Evolutionary conservation across 2,329 filamentous ascomycete genomes (phyloP).

Genomic region (Monosporascus sp.): DNA sequence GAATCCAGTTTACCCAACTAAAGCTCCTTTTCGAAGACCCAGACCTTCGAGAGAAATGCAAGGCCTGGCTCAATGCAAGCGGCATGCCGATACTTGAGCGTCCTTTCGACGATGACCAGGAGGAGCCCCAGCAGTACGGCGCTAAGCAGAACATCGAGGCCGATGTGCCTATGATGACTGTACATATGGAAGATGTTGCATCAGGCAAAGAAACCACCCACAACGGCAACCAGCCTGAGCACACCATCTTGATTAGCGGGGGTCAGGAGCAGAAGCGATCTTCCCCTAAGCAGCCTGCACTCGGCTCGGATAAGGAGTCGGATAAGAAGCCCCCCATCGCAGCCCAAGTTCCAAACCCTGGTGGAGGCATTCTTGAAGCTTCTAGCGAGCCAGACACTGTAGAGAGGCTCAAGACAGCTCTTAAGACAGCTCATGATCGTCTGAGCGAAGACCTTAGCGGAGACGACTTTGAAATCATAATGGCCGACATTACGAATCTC

Average conservation of each 20-base stretch:
- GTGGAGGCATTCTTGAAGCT: not conserved
- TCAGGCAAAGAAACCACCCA: not conserved
- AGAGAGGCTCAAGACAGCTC: too few relatives aligned
- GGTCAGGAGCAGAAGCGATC: not conserved
- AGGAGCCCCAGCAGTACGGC: not conserved
- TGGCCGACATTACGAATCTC: too few relatives aligned
- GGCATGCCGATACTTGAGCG: slow-evolving; percentile 7
- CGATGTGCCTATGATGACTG: not conserved
- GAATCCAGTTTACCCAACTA: slow-evolving; percentile 11
- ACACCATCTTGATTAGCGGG: not conserved
- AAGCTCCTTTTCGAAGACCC: slow-evolving; percentile 11
- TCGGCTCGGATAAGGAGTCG: not conserved
- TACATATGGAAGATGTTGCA: not conserved
- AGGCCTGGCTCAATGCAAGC: slow-evolving; percentile 15
- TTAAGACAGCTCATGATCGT: too few relatives aligned
- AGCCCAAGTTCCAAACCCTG: not conserved
- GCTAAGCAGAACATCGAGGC: not conserved
- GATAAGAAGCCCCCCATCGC: not conserved
- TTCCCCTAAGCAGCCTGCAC: not conserved
- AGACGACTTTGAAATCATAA: too few relatives aligned
- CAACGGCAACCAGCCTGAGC: not conserved
- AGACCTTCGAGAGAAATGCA: slow-evolving; percentile 9
- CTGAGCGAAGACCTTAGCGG: too few relatives aligned
- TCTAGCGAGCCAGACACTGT: not conserved
- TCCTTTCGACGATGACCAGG: not conserved